Evolutionary conservation across 495 filamentous ascomycete genomes (phyloP).

Genomic region (Cairneyella variabilis): DNA sequence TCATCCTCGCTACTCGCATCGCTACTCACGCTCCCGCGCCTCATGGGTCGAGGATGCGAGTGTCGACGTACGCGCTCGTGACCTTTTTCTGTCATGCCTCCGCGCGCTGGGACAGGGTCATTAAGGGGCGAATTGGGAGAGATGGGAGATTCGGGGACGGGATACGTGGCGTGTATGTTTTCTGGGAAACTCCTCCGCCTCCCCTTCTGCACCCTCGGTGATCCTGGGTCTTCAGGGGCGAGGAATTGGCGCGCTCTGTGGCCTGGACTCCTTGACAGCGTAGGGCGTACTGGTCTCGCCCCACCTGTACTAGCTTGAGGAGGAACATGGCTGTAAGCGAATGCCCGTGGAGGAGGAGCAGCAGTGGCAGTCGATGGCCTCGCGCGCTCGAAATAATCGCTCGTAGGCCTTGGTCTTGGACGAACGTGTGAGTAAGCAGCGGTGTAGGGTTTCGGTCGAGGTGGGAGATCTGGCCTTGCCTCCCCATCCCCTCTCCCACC

Average conservation of each 20-base stretch:
- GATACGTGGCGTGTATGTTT: slow-evolving; percentile 2
- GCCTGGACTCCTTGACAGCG: slow-evolving; percentile 12
- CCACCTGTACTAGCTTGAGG: too few species aligned
- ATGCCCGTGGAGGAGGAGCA: slow-evolving; percentile 15
- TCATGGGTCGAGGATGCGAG: slow-evolving; percentile 21
- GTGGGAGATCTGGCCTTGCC: slow-evolving; percentile 14
- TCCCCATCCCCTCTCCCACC: too few species aligned
- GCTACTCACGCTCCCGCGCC: too few species aligned
- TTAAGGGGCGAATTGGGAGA: background rate
- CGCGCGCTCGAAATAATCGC: background rate
- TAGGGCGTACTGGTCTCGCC: slow-evolving; percentile 17
- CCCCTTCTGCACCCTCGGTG: background rate
- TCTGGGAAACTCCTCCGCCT: slow-evolving; percentile 17
- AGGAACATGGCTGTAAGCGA: background rate
- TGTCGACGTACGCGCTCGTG: slow-evolving; percentile 12
- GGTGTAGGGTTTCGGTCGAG: slow-evolving; percentile 20
- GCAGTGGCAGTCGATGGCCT: background rate
- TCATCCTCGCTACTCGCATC: too few species aligned
- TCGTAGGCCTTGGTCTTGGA: background rate
- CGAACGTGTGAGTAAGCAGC: slow-evolving; percentile 21
- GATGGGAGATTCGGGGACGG: background rate
- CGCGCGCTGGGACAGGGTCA: background rate
- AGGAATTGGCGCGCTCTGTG: slow-evolving; percentile 24
- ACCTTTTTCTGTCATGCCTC: background rate
- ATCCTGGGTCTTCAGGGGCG: slow-evolving; percentile 14